Evolutionary conservation across 2,329 filamentous ascomycete genomes (phyloP), one percentile per base, ranked within the genome.

Genomic region (Xylaria arbuscula): DNA sequence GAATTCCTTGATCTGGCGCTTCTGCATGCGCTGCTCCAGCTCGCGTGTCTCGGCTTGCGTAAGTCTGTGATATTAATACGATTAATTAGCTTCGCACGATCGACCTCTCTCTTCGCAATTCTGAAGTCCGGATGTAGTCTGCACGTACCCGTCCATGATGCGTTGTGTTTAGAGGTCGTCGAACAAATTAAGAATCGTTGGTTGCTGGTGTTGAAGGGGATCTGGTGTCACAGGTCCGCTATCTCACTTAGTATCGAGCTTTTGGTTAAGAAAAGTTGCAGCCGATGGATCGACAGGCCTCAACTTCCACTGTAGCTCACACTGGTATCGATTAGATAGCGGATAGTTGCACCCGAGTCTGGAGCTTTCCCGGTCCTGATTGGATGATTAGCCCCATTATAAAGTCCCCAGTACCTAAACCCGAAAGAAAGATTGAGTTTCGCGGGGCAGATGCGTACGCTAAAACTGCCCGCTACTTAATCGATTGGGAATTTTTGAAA

Each of bases 1-100:
- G 80, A 99, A 98, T 81, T 98, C 95, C 85, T 97, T 97, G 87
- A 99, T 93, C 84, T 99, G 96, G 84, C 96, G 97, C 84, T 93
- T 92, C 86, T 98, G 94, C 89, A 99, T 94, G 83, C 96, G 93
- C 84, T 89, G 84, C 83, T 97, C 92, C 80, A 99, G 92, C 87
- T 96, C 93, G 84, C 93, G 92, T 86, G 97, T 93, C 87, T 98
- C 95, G 77, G 89, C 82, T 77, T 87, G 80, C 75, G 88, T 93
- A 80, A 97, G 91, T 80, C 86, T 87, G 70, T 40, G 32, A 9
- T 1, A n/a, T 50, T 9, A 32, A 51, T 55, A 34, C 11, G 32
- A 45, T 72, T 60, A 64, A 61, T 36, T 28, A 28, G 28, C 22
- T 56, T 45, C 28, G 10, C 10, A 48, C 38, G 10, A 17, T 42